Base-by-base conservation (phyloP, 116 monocot species). In the Dioscorea cayenensis region DNA sequence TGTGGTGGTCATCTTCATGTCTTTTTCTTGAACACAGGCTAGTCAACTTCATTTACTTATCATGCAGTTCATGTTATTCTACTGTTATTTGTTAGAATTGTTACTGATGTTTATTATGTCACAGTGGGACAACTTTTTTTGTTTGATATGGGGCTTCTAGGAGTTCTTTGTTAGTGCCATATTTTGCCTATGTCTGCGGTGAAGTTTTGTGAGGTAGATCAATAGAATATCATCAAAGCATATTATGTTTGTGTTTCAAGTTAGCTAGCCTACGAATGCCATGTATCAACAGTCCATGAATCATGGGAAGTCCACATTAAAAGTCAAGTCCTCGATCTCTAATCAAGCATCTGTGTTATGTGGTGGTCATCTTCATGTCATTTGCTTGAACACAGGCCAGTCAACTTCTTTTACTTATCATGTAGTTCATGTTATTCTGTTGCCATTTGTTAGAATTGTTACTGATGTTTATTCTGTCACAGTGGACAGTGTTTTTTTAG, bases 81-180 rank as follows among this genome's bases (percentile, higher is more conserved):
- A 13, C 8, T 36, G 21, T 22, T 50, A 66, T 63, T 21, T 69
- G 17, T 58, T 72, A 7, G 27, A 11, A 35, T 7, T 36, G 36
- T 69, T 69, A 25, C 64, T 58, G 49, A 72, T 55, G 52, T 55
- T 38, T 48, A 21, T 21, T 67, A 32, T 72, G 4, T 65, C 51
- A 73, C 81, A 95, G 95, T 83, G 77, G 95, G 95, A 66, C 87
- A 89, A 73, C 73, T 95, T 21, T 85, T 95, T 77, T 63, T 92
- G 59, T 83, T 66, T 75, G 87, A 84, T n/a, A 79, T 79, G 65
- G 92, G 95, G 8, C 74, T 85, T 69, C 71, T 95, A 4, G 95
- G 85, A 78, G 71, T 92, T 75, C 36, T 81, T 75, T 95, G 95
- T 77, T 82, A 77, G 28, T 95, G 95, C 77, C 95, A 95, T 75